phyloP scores from a whole-genome alignment of 768 basidiomycete genomes.

The Termitomyces sp. region DNA sequence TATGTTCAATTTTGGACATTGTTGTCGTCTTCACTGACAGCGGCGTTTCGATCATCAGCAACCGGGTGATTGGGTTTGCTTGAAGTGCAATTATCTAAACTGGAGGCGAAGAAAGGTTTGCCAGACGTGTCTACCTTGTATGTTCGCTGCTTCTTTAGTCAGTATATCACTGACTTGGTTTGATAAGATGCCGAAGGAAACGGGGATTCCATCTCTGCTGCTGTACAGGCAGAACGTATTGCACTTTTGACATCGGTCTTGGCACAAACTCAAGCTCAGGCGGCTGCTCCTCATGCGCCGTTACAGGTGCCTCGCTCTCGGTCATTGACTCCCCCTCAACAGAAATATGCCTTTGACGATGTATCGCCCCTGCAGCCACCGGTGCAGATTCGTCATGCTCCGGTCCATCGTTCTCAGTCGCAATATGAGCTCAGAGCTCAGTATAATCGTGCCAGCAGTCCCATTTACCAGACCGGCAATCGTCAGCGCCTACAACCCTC shows the following conservation, averaged over 20 bases:
- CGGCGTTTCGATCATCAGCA: slow-evolving; percentile 32
- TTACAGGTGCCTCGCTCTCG: slow-evolving; percentile 32
- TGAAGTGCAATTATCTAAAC: slow-evolving; percentile 82
- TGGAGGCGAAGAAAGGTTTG: slow-evolving; percentile 87
- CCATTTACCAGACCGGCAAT: slow-evolving; percentile 63
- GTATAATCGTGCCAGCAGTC: slow-evolving; percentile 24
- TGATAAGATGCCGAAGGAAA: slow-evolving; percentile 77
- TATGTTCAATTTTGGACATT: slow-evolving; percentile 34
- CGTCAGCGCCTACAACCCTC: slow-evolving; percentile 30
- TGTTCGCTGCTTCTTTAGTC: slow-evolving; percentile 23
- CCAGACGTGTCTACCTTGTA: slow-evolving; percentile 84
- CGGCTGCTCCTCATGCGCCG: slow-evolving; percentile 8
- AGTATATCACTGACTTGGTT: neutral
- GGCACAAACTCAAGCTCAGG: slow-evolving; percentile 40
- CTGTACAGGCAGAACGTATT: slow-evolving; percentile 82
- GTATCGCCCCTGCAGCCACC: slow-evolving; percentile 23
- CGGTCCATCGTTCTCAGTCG: slow-evolving; percentile 48
- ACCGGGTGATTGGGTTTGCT: slow-evolving; percentile 80
- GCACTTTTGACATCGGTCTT: slow-evolving; percentile 74
- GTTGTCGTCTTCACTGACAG: slow-evolving; percentile 3
- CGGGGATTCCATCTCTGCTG: slow-evolving; percentile 80
- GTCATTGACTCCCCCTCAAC: slow-evolving; percentile 41
- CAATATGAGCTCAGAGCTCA: slow-evolving; percentile 43
- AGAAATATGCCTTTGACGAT: slow-evolving; percentile 33
- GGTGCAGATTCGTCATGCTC: slow-evolving; percentile 22